Conservation (phyloP, 169 alveolate genomes). For the Neospora caninum region DNA sequence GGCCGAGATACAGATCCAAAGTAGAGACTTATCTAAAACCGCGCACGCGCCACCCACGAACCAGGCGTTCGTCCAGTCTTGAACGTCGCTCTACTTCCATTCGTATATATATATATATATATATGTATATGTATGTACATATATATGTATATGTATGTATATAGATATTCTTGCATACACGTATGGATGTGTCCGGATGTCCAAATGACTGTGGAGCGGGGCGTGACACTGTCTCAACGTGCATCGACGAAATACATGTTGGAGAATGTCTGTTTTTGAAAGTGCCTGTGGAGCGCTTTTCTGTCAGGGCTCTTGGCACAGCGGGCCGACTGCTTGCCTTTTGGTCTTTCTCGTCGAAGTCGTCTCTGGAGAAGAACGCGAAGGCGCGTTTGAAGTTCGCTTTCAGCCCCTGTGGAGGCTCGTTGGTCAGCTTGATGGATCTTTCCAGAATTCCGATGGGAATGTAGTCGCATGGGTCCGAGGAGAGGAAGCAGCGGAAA, state of each 20-base stretch:
- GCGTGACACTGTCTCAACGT: too few relatives aligned
- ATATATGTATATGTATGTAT: neutral
- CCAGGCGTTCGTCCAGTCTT: too few relatives aligned
- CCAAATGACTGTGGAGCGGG: too few relatives aligned
- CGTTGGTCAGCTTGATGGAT: conserved; percentile 96
- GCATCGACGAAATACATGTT: too few relatives aligned
- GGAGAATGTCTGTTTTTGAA: too few relatives aligned
- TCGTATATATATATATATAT: neutral
- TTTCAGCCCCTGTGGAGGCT: conserved; percentile 95
- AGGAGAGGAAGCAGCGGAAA: conserved; percentile 94
- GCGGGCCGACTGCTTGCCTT: conserved; percentile 70
- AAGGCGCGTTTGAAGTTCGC: conserved; percentile 96
- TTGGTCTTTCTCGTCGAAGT: conserved; percentile 92
- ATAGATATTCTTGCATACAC: too few relatives aligned
- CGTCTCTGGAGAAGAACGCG: conserved; percentile 93
- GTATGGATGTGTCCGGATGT: too few relatives aligned
- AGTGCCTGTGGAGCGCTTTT: too few relatives aligned
- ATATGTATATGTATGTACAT: neutral
- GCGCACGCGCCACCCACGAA: too few relatives aligned
- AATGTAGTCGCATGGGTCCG: conserved; percentile 92
- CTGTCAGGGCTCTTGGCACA: too few relatives aligned
- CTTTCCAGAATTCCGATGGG: conserved; percentile 96
- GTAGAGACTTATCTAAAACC: too few relatives aligned
- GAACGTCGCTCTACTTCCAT: neutral
- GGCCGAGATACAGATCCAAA: too few relatives aligned